Base-by-base conservation (phyloP, 78 protist genomes). In the Cavenderia fasciculata region DNA sequence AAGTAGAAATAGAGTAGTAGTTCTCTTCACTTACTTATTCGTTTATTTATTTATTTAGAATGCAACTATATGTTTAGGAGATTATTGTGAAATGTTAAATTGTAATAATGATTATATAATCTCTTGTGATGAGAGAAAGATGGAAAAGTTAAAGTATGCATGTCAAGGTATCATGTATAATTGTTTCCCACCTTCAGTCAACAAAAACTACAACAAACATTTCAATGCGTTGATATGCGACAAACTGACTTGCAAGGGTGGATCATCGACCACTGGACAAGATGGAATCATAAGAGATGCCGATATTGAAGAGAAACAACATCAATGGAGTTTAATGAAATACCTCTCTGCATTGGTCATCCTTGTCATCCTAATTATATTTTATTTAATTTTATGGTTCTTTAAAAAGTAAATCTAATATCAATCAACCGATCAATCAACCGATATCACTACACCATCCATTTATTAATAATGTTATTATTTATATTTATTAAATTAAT, bases 1-100 rank as follows among this genome's bases (percentile, higher is more conserved):
- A 61, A 14, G 69, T 61, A n/a, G n/a, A n/a, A n/a, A n/a, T n/a
- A n/a, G n/a, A n/a, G n/a, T n/a, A n/a, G n/a, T n/a, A n/a, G n/a
- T n/a, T n/a, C n/a, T n/a, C n/a, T n/a, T n/a, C n/a, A n/a, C 4
- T 49, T 14, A 49, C 27, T 18, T 14, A 18, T 14, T 49, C 6
- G 5, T 34, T 18, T 61, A 61, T 61, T 10, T 61, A 6, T n/a
- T 61, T 34, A 61, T 61, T 14, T 61, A 63, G 61, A 51, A 71
- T 51, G 78, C 62, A 1, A 71, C 78, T 14, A 43, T 71, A 19
- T 71, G 78, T 71, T n/a, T 71, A 12, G 62, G 78, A 21, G 78
- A 71, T 34, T 51, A 34, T 14, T 71, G 78, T 51, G 78, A 71
- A 3, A 71, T 71, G 62, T 51, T 71, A 16, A 71, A 71, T 34